Percentiles rank a stretch among this genome's conserved stretches.
Evolutionary conservation across 352 stramenopile genomes (phyloP).

Genomic region (Phytophthora pini): DNA sequence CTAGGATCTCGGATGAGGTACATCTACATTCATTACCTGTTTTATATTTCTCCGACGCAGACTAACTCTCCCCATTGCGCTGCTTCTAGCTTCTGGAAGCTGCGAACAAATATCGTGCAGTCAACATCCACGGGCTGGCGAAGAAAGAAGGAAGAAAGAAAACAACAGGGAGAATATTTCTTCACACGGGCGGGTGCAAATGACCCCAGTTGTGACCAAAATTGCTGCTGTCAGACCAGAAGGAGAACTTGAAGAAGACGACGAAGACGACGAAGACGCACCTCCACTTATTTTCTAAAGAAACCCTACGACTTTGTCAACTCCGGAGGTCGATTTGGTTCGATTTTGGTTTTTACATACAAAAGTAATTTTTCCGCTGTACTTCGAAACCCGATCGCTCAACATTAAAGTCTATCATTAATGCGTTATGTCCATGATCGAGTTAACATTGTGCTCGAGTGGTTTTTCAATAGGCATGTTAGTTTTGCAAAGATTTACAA

Average conservation of each 20-base stretch:
- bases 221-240: constrained; percentile 4
- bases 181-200: background rate
- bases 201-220: constrained; percentile 42
- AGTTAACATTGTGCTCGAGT: too few relatives aligned
- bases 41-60: background rate
- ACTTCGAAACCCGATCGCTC: too few relatives aligned
- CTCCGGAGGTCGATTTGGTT: too few relatives aligned
- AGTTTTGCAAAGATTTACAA: too few relatives aligned
- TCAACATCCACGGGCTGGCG: constrained; percentile 35
- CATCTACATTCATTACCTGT: background rate
- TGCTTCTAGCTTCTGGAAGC: constrained; percentile 28
- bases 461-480: too few relatives aligned
- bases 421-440: too few relatives aligned
- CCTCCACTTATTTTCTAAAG: constrained; percentile 40
- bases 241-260: constrained; percentile 10
- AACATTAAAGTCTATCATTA: too few relatives aligned
- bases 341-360: too few relatives aligned
- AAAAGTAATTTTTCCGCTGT: too few relatives aligned
- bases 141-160: constrained; percentile 17
- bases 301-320: background rate
- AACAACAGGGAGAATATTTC: constrained; percentile 20
- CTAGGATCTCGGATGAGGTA: constrained; percentile 41
- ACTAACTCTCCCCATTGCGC: background rate
- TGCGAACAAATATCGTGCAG: constrained; percentile 16
- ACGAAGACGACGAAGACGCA: constrained; percentile 22